Base-by-base conservation (phyloP, 306 rosid genomes). In the Cicer judaicum region DNA sequence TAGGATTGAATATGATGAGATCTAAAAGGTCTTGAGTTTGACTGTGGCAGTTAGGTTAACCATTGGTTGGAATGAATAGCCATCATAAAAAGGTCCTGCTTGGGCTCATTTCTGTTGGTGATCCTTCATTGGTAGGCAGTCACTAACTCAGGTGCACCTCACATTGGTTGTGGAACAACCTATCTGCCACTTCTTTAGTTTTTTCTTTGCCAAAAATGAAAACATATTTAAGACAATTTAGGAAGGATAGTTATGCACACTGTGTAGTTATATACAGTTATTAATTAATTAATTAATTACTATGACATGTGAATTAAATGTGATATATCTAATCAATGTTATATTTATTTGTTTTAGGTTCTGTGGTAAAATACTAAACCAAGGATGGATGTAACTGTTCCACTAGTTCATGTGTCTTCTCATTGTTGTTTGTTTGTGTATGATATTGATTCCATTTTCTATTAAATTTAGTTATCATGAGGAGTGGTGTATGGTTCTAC, bases 401-500 rank as follows among this genome's bases (percentile, higher is more conserved):
- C 13, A 44, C 55, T 43, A 44, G 39, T 14, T 67, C 39, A 56
- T 68, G 61, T 81, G 40, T 75, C 44, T 47, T 6, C 42, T 21
- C 80, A n/a, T 61, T 50, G 67, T 44, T 64, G 52, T 74, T n/a
- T 70, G 70, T 52, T 53, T 68, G 49, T 18, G 75, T 24, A 47
- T 87, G 59, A 79, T 52, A 36, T 54, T 79, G 43, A 38, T 70
- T 62, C 24, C 6, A 12, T 62, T 56, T 78, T 69, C 18, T 47
- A 63, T 70, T 48, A 14, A 53, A 19, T 68, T 18, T 79, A 94
- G 97, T 90, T 87, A 86, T 89, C 78, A 90, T 91, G 98, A 94
- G 84, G 85, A 87, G 90, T 78, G 90, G 96, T 42, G 92, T 92
- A 50, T 91, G 85, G 85, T 94, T 68, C 79, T 94, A 91, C 64